phyloP scores from a whole-genome alignment of 2,329 filamentous ascomycete genomes.

The Immersiporthe knoxdaviesiana region DNA sequence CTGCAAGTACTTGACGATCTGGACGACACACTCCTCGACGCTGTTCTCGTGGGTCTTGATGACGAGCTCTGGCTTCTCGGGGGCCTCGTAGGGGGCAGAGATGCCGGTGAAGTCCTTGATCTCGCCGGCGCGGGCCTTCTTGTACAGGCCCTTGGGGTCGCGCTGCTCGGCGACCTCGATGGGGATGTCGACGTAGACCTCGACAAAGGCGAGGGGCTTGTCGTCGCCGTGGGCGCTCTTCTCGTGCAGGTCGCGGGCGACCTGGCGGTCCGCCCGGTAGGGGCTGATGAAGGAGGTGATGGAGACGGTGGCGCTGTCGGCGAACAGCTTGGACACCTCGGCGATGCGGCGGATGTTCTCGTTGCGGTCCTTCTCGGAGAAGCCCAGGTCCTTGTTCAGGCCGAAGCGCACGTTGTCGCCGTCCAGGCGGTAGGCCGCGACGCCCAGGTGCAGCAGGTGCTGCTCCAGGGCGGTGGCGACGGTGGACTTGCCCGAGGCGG shows the following conservation, averaged over 20 bases:
- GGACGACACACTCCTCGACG: slow-evolving; percentile 84
- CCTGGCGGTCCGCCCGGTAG: slow-evolving; percentile 82
- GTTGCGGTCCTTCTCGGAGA: slow-evolving; percentile 88
- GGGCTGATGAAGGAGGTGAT: slow-evolving; percentile 97
- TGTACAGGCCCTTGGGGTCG: slow-evolving; percentile 97
- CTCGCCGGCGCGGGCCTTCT: slow-evolving; percentile 90
- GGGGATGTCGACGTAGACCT: slow-evolving; percentile 91
- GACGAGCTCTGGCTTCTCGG: slow-evolving; percentile 81
- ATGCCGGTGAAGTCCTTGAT: slow-evolving; percentile 98
- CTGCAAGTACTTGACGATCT: slow-evolving; percentile 81
- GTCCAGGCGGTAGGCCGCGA: slow-evolving; percentile 89
- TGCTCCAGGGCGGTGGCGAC: slow-evolving; percentile 96
- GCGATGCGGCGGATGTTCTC: slow-evolving; percentile 98
- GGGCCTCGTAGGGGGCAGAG: slow-evolving; percentile 92
- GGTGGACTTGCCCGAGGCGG: slow-evolving; percentile 95
- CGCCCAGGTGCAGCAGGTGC: slow-evolving; percentile 84
- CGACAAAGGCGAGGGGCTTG: slow-evolving; percentile 82
- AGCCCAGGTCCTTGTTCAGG: slow-evolving; percentile 96
- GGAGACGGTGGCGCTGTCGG: slow-evolving; percentile 83
- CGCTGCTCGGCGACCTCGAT: slow-evolving; percentile 91
- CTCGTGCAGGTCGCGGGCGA: slow-evolving; percentile 80
- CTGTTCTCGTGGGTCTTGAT: slow-evolving; percentile 81
- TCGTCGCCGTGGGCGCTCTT: slow-evolving; percentile 59
- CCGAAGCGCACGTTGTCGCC: slow-evolving; percentile 99
- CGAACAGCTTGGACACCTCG: slow-evolving; percentile 96